Base-by-base conservation (phyloP, 495 filamentous ascomycete genomes). In the Entonaema liquescens region DNA sequence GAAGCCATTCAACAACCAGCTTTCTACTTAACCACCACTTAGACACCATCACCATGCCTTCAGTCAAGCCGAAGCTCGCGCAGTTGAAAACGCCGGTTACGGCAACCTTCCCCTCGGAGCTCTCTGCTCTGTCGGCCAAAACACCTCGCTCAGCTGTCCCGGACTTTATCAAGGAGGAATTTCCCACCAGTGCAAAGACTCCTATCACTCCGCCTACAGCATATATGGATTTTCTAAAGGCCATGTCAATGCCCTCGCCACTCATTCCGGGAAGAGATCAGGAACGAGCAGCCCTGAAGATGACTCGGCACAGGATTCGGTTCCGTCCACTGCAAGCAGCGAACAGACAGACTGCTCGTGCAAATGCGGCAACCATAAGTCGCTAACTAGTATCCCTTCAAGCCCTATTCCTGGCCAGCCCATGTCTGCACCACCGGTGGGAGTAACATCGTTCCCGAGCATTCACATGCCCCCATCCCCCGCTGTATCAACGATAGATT, bases 161-260 rank as follows among this genome's bases (percentile, higher is more conserved):
- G 26, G 78, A 78, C 53, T 75, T 81, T 29, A 79, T 80, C 59
- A 84, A 84, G 62, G 75, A 77, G 60, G 75, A 77, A 62, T 77
- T 68, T 61, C 70, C 73, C 25, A 68, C 52, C 25, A 72, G 82
- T 28, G 77, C 83, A 35, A 89, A 89, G 74, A 97, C 94, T 2
- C 95, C 94, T 53, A 96, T 98, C 80, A 95, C 91, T n/a, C 94
- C 95, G 28, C 95, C 95, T 2, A 83, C 85, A 4, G 93, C 95
- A 59, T 98, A 98, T 76, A 91, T 93, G 44, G 92, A 98, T 71
- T 98, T 98, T 76, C 88, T 98, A 60, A 92, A 92, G 74, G 74
- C 79, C 65, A 83, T 85, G 81, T 88, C 89, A 6, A 81, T 93
- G 19, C 72, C 78, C 40, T 92, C 91, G 11, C 92, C 92, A 2